A percentile compares a stretch with the other conserved stretches of the same genome.
Evolutionary conservation across 148 eudicot species (phyloP).

Genomic region (Chenopodium quinoa): DNA sequence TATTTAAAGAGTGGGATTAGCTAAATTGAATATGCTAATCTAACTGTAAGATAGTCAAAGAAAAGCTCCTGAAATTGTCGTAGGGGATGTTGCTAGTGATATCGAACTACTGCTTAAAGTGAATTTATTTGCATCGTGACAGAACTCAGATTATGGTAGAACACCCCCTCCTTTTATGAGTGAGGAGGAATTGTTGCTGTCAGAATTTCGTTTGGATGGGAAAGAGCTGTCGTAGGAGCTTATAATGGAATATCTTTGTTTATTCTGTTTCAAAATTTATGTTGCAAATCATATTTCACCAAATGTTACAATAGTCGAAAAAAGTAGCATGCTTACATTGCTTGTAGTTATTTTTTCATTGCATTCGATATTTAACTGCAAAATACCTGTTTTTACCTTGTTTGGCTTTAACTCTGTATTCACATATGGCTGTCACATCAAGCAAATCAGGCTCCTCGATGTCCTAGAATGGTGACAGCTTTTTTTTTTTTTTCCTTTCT

Average conservation of each 20-base stretch:
- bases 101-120: neutral
- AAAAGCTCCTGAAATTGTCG: neutral
- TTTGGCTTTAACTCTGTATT: neutral
- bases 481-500: no score
- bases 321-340: neutral
- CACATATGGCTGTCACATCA: neutral
- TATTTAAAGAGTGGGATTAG: neutral
- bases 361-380: neutral
- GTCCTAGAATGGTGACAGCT: no score
- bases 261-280: neutral
- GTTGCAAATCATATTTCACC: neutral
- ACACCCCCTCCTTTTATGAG: neutral
- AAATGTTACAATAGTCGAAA: neutral
- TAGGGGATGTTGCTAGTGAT: neutral
- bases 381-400: neutral
- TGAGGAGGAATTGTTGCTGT: neutral
- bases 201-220: neutral
- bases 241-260: neutral
- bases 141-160: no score
- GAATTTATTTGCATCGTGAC: neutral
- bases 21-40: neutral
- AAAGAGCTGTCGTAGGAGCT: neutral
- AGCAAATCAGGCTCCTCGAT: no score
- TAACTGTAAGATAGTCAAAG: neutral
- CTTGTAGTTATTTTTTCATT: neutral